Conservation (phyloP, 2,329 filamentous ascomycete species). For the Phialocephala sp. region DNA sequence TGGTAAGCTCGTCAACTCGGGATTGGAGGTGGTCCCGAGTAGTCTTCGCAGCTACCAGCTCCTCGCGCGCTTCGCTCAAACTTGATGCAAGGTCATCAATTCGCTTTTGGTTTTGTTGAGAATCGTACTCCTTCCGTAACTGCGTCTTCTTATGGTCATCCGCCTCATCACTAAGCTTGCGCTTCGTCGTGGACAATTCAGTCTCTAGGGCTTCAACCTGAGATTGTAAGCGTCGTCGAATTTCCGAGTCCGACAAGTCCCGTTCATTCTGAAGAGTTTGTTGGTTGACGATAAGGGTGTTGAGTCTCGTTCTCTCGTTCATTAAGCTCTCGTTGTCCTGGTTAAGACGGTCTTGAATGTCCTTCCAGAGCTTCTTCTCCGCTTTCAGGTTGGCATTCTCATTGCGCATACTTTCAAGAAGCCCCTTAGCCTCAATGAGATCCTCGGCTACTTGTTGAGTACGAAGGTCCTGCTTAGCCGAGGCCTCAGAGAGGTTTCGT, state of each 20-base stretch:
- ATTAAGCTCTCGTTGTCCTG: conserved; percentile 86
- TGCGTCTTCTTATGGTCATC: conserved; percentile 85
- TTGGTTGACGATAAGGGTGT: conserved; percentile 80
- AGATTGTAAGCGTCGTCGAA: conserved; percentile 76
- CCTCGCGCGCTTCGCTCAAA: conserved; percentile 81
- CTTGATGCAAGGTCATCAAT: conserved; percentile 90
- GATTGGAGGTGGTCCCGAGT: conserved; percentile 87
- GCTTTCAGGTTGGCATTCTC: conserved; percentile 93
- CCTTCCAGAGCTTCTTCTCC: conserved; percentile 93
- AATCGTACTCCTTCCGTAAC: conserved; percentile 87
- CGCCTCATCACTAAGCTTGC: conserved; percentile 80
- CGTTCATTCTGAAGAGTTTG: conserved; percentile 93
- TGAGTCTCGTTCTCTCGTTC: conserved; percentile 84
- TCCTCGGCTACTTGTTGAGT: conserved; percentile 94
- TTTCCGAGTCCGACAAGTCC: conserved; percentile 82
- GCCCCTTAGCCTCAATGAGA: conserved; percentile 80
- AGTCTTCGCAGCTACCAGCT: conserved; percentile 85
- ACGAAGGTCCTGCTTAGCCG: conserved; percentile 87
- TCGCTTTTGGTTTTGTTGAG: conserved; percentile 84
- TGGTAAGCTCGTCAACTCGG: conserved; percentile 85
- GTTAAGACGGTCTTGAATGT: conserved; percentile 84
- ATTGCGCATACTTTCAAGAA: conserved; percentile 85
- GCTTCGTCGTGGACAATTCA: conserved; percentile 79
- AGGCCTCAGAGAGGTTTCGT: conserved; percentile 76
- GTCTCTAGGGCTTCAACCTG: conserved; percentile 80